Evolutionary conservation across 1,284 basidiomycete genomes (phyloP).

Genomic region (Trametes sp.): DNA sequence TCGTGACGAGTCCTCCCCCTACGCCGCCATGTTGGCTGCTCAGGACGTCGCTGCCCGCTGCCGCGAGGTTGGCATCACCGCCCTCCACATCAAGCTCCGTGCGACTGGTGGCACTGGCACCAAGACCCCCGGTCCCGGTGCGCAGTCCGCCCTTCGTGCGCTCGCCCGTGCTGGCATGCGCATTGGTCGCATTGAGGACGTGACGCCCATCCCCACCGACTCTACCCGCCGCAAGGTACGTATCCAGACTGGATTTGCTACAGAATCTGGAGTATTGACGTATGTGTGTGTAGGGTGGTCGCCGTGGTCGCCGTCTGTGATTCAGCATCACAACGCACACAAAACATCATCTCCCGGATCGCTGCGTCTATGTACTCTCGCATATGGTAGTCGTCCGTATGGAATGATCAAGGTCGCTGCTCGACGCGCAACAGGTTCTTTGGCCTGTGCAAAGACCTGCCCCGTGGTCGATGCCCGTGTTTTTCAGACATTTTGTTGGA

Average conservation of each 20-base stretch:
- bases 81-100: constrained; percentile 97
- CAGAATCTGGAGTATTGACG: constrained; percentile 17
- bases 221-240: constrained; percentile 94
- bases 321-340: constrained; percentile 33
- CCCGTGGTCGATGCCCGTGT: constrained; percentile 70
- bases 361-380: constrained; percentile 46
- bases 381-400: constrained; percentile 38
- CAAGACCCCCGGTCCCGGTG: constrained; percentile 98
- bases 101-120: constrained; percentile 99
- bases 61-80: constrained; percentile 99
- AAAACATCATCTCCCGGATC: constrained; percentile 37
- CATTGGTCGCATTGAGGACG: constrained; percentile 97
- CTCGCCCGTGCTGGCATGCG: constrained; percentile 99
- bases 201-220: constrained; percentile 97
- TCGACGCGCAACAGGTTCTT: constrained; percentile 79
- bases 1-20: constrained; percentile 99
- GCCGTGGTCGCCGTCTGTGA: constrained; percentile 98
- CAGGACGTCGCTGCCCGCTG: constrained; percentile 97
- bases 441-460: constrained; percentile 53
- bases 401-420: constrained; percentile 70
- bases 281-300: constrained; percentile 83
- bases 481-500: constrained; percentile 31
- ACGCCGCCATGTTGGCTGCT: constrained; percentile 99
- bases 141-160: constrained; percentile 97
- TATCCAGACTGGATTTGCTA: constrained; percentile 14